Evolutionary conservation across 2,329 filamentous ascomycete species (phyloP).

Genomic region (Xylariaceae sp.): DNA sequence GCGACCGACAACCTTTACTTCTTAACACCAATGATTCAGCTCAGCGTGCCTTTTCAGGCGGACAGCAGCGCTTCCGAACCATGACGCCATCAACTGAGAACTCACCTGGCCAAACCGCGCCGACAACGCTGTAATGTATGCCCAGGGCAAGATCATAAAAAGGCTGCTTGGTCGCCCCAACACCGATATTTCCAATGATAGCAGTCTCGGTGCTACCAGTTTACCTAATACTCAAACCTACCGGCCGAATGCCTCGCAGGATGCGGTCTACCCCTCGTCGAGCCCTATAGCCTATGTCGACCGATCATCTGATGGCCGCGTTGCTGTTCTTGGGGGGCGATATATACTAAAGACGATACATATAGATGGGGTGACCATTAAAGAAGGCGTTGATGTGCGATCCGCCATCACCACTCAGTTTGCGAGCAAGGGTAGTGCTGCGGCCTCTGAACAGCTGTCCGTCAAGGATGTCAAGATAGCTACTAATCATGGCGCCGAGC

Average conservation of each 20-base stretch:
- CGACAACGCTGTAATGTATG: slow-evolving; percentile 52
- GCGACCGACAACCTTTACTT: no score
- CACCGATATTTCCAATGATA: slow-evolving; percentile 53
- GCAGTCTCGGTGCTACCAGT: slow-evolving; percentile 52
- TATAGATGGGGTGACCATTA: slow-evolving; percentile 59
- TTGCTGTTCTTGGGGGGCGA: slow-evolving; percentile 62
- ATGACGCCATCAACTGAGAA: slow-evolving; percentile 33
- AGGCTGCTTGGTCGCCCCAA: slow-evolving; percentile 63
- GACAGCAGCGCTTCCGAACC: slow-evolving; percentile 21
- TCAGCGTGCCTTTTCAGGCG: not conserved
- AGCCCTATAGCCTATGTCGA: slow-evolving; percentile 64
- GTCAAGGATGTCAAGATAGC: slow-evolving; percentile 68
- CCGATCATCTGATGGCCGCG: slow-evolving; percentile 60
- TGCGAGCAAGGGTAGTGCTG: slow-evolving; percentile 48
- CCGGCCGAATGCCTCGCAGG: slow-evolving; percentile 61
- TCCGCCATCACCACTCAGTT: slow-evolving; percentile 59
- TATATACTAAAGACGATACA: slow-evolving; percentile 67
- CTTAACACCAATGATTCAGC: not conserved
- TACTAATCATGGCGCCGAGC: slow-evolving; percentile 49
- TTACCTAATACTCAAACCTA: slow-evolving; percentile 52
- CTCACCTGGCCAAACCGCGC: slow-evolving; percentile 35
- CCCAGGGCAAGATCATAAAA: slow-evolving; percentile 63
- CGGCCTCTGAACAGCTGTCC: slow-evolving; percentile 62
- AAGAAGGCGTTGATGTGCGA: slow-evolving; percentile 64
- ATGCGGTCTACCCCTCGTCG: slow-evolving; percentile 57